phyloP scores from a whole-genome alignment of 306 rosid genomes.

The Trifolium pratense region DNA sequence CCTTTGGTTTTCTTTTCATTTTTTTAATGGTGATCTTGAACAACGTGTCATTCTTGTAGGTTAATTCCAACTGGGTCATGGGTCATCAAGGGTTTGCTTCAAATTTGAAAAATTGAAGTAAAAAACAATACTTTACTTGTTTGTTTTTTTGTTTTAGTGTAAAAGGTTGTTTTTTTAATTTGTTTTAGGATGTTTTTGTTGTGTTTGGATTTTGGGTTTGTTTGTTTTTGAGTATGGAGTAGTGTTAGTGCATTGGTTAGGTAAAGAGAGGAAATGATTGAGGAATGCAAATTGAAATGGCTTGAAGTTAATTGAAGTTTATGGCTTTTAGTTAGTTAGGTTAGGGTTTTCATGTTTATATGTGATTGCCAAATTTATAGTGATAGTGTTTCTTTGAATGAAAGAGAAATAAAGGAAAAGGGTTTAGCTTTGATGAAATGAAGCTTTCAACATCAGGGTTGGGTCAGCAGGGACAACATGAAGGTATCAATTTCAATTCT shows the following conservation, averaged over 20 bases:
- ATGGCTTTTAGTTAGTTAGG: conserved; percentile 48
- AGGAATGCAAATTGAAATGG: conserved; percentile 52
- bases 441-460: conserved; percentile 96
- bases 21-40: conserved; percentile 62
- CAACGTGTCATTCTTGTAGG: conserved; percentile 46
- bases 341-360: conserved; percentile 38
- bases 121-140: conserved; percentile 27
- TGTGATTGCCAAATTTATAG: conserved; percentile 41
- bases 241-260: conserved; percentile 45
- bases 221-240: conserved; percentile 37
- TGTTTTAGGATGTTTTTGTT: conserved; percentile 41
- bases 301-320: conserved; percentile 47
- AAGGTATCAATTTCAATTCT: conserved; percentile 67
- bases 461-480: conserved; percentile 86
- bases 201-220: conserved; percentile 46
- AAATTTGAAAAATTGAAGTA: not conserved
- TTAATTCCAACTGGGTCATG: conserved; percentile 47
- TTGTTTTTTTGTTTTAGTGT: not conserved
- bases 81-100: conserved; percentile 42
- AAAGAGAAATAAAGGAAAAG: conserved; percentile 40
- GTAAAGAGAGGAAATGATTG: conserved; percentile 41
- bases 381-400: conserved; percentile 38
- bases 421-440: conserved; percentile 73
- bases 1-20: conserved; percentile 36
- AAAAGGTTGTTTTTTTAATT: conserved; percentile 11